Conservation (phyloP, 2,329 filamentous ascomycete species). For the Cladophialophora yegresii region DNA sequence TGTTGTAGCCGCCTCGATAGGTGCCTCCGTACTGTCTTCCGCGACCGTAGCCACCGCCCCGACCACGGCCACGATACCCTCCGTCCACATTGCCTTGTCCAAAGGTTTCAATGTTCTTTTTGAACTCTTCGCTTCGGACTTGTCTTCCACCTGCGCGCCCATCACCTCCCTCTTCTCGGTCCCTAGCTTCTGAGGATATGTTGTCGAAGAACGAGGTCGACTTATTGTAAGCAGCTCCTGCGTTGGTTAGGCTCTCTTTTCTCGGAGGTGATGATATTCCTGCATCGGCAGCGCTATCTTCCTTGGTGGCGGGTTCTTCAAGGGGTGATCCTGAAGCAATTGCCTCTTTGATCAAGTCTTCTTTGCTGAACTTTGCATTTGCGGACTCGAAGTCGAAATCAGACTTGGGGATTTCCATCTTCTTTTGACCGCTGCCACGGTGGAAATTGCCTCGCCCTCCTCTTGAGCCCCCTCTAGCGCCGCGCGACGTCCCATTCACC, state of each 20-base stretch:
- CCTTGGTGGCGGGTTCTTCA: constrained; percentile 51
- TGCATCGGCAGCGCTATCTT: constrained; percentile 38
- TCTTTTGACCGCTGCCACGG: constrained; percentile 52
- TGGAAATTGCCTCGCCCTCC: constrained; percentile 48
- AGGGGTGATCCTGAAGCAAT: constrained; percentile 74
- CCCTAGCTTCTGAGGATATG: constrained; percentile 90
- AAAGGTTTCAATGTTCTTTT: constrained; percentile 96
- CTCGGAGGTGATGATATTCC: constrained; percentile 42
- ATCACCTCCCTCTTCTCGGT: constrained; percentile 71
- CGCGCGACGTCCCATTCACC: constrained; percentile 43
- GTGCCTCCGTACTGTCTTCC: constrained; percentile 55
- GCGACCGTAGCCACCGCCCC: constrained; percentile 66
- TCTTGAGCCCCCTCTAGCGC: constrained; percentile 45
- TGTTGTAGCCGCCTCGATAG: constrained; percentile 45
- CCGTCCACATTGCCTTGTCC: constrained; percentile 93
- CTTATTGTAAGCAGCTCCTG: constrained; percentile 74
- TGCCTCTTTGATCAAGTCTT: constrained; percentile 84
- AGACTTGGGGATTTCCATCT: constrained; percentile 83
- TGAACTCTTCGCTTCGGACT: constrained; percentile 89
- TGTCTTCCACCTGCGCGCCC: constrained; percentile 76
- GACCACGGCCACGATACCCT: constrained; percentile 76
- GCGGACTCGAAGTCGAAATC: constrained; percentile 90
- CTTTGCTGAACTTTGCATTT: constrained; percentile 88
- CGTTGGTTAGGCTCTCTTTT: constrained; percentile 36
- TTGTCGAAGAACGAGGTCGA: constrained; percentile 94